A percentile compares a stretch with the other conserved stretches of the same genome.
phyloP scores from a whole-genome alignment of 331 rosid genomes.

The Cydonia oblonga region DNA sequence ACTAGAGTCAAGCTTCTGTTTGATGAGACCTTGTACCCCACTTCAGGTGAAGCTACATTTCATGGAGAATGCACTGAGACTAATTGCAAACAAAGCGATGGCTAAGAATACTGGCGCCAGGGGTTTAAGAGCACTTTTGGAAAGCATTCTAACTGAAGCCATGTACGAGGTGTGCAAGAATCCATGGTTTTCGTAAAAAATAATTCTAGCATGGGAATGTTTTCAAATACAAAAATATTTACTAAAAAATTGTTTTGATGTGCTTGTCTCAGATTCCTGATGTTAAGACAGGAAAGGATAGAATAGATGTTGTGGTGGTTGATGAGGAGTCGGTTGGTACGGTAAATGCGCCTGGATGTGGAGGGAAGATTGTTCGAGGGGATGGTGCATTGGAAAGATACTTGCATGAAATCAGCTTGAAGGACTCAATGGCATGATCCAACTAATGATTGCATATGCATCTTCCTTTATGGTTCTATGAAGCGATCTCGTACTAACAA shows the following conservation, averaged over 20 bases:
- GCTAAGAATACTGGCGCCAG: slow-evolving; percentile 89
- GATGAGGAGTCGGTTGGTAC: slow-evolving; percentile 77
- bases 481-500: background rate
- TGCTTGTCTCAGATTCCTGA: slow-evolving; percentile 66
- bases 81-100: slow-evolving; percentile 78
- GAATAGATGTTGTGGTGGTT: slow-evolving; percentile 76
- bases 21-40: background rate
- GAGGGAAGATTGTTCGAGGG: slow-evolving; percentile 77
- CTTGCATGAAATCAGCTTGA: slow-evolving; percentile 38
- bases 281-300: slow-evolving; percentile 60
- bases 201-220: background rate
- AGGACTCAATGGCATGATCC: slow-evolving; percentile 45
- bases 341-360: slow-evolving; percentile 42
- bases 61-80: slow-evolving; percentile 63
- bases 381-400: slow-evolving; percentile 62
- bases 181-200: background rate
- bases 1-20: background rate
- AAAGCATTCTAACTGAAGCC: slow-evolving; percentile 76
- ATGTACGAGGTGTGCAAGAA: slow-evolving; percentile 70
- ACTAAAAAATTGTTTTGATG: background rate
- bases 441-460: background rate
- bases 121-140: slow-evolving; percentile 81
- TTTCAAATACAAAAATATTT: background rate
- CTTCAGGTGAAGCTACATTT: slow-evolving; percentile 81
- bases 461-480: background rate